Conservation (phyloP, 352 stramenopile genomes). For the Aphanomyces invadans region DNA sequence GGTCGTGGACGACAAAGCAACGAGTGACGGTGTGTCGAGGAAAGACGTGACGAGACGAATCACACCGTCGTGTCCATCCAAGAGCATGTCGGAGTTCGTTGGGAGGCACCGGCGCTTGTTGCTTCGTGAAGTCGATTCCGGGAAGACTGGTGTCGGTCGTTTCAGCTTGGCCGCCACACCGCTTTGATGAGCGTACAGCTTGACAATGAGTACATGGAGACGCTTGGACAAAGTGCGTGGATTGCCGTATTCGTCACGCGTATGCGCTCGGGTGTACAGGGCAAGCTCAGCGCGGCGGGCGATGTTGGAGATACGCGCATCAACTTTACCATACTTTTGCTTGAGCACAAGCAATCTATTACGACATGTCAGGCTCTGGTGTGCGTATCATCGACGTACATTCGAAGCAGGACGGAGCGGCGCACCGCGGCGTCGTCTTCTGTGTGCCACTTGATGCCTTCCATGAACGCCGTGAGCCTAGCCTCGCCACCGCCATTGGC, state of each 20-base stretch:
- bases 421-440: conserved; percentile 34
- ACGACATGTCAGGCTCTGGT: too few species aligned
- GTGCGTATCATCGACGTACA: conserved; percentile 35
- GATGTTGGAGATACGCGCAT: conserved; percentile 55
- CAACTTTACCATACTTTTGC: conserved; percentile 51
- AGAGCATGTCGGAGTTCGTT: conserved; percentile 32
- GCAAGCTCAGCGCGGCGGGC: conserved; percentile 47
- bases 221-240: conserved; percentile 46
- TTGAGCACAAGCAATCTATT: conserved; percentile 46
- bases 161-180: conserved; percentile 36
- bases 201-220: conserved; percentile 49
- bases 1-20: conserved; percentile 36
- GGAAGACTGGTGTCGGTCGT: conserved; percentile 24
- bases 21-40: conserved; percentile 30
- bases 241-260: conserved; percentile 45
- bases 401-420: conserved; percentile 48
- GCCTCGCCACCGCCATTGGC: background rate
- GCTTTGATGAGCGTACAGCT: conserved; percentile 43
- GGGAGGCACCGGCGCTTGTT: conserved; percentile 21
- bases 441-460: conserved; percentile 34
- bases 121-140: background rate
- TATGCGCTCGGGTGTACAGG: conserved; percentile 46
- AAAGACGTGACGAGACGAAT: conserved; percentile 42
- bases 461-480: background rate
- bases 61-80: conserved; percentile 40